Percentiles rank a stretch among this genome's conserved stretches.
phyloP scores from a whole-genome alignment of 2,329 filamentous ascomycete genomes.

The Allantophomopsis lycopodina region DNA sequence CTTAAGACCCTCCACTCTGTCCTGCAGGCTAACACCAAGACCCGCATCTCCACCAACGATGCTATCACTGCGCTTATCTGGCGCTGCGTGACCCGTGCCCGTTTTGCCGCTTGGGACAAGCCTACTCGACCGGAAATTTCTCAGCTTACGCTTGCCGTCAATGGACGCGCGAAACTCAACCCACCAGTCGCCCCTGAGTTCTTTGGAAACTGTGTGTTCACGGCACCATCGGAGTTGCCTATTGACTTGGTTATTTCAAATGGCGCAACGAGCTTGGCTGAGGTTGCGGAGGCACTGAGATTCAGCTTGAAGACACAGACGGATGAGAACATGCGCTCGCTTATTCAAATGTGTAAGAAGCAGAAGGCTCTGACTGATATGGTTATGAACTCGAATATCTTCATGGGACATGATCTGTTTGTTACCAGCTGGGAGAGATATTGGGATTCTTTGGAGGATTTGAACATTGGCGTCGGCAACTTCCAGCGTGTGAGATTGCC shows the following conservation, averaged over 20 bases:
- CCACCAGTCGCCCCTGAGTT: slow-evolving; percentile 1
- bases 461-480: slow-evolving; percentile 2
- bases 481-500: slow-evolving; percentile 2
- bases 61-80: slow-evolving; percentile 2
- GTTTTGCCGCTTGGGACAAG: background rate
- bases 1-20: background rate
- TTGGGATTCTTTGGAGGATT: slow-evolving; percentile 1
- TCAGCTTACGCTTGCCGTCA: slow-evolving; percentile 1
- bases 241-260: background rate
- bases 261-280: background rate
- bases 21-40: background rate
- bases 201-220: slow-evolving; percentile 2
- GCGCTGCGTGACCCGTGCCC: slow-evolving; percentile 3
- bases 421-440: slow-evolving; percentile 3
- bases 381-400: slow-evolving; percentile 1
- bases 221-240: background rate
- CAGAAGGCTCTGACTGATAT: slow-evolving; percentile 3
- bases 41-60: slow-evolving; percentile 1
- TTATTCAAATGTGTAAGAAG: slow-evolving; percentile 1
- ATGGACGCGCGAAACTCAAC: slow-evolving; percentile 2
- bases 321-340: slow-evolving; percentile 1
- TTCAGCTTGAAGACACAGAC: slow-evolving; percentile 1
- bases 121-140: background rate
- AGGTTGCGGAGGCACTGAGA: slow-evolving; percentile 1
- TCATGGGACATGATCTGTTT: slow-evolving; percentile 2